Evolutionary conservation across 75 land plant genomes (phyloP).

Genomic region (Selaginella tamariscina): DNA sequence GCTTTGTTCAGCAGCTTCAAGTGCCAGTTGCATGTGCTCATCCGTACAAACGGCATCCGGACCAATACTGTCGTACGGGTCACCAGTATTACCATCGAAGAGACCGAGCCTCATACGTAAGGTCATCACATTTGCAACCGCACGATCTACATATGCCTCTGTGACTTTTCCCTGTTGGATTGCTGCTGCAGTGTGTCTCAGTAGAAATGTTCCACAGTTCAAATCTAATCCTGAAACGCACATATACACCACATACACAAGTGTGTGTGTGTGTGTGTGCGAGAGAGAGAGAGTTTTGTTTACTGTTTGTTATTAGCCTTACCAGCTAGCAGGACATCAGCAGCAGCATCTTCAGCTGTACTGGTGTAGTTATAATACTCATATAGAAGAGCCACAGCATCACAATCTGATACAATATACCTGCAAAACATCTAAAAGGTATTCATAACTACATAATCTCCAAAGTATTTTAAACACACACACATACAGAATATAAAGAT

Average conservation of each 20-base stretch:
- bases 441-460: slow-evolving; percentile 1
- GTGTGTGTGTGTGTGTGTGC: too few relatives aligned
- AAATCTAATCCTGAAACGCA: slow-evolving; percentile 6
- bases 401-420: slow-evolving; percentile 91
- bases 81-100: slow-evolving; percentile 7
- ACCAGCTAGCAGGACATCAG: slow-evolving; percentile 66
- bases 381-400: slow-evolving; percentile 66
- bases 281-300: not conserved
- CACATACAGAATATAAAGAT: not conserved
- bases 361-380: slow-evolving; percentile 61
- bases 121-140: not conserved
- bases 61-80: slow-evolving; percentile 60
- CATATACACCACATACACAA: too few relatives aligned
- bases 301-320: not conserved
- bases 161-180: slow-evolving; percentile 7
- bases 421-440: slow-evolving; percentile 26
- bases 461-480: not conserved
- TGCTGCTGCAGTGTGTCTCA: not conserved
- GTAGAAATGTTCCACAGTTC: slow-evolving; percentile 9
- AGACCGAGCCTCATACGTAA: slow-evolving; percentile 3
- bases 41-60: slow-evolving; percentile 62
- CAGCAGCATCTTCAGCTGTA: slow-evolving; percentile 89
- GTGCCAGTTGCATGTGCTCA: slow-evolving; percentile 50
- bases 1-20: slow-evolving; percentile 70
- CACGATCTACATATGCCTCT: not conserved